A percentile compares a stretch with the other conserved stretches of the same genome.
Evolutionary conservation across 495 filamentous ascomycete species (phyloP).

Genomic region (Xeromyces bisporus): DNA sequence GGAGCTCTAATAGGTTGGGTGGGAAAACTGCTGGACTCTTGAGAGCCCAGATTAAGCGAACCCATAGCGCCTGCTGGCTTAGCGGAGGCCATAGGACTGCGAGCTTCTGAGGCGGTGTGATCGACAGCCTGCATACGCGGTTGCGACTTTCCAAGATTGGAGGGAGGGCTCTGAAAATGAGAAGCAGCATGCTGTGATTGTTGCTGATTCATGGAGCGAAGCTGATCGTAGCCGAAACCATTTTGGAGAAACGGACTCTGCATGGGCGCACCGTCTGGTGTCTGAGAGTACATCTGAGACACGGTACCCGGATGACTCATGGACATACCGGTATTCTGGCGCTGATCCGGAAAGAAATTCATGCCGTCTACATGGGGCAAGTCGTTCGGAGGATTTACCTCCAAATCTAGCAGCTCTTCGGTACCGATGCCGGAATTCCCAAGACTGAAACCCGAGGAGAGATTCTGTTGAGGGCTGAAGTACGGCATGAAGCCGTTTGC

Average conservation of each 20-base stretch:
- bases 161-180: slow-evolving; percentile 31
- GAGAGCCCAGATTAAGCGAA: slow-evolving; percentile 40
- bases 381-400: slow-evolving; percentile 31
- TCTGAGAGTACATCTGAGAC: slow-evolving; percentile 64
- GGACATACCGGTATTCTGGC: slow-evolving; percentile 23
- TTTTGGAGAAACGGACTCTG: slow-evolving; percentile 66
- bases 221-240: slow-evolving; percentile 56
- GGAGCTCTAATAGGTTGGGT: slow-evolving; percentile 55
- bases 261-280: slow-evolving; percentile 73
- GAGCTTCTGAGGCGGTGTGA: slow-evolving; percentile 48
- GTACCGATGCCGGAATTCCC: slow-evolving; percentile 38
- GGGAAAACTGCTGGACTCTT: slow-evolving; percentile 51
- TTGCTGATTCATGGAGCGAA: slow-evolving; percentile 39
- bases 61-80: slow-evolving; percentile 52
- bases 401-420: slow-evolving; percentile 35
- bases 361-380: slow-evolving; percentile 20
- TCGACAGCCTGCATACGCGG: slow-evolving; percentile 47
- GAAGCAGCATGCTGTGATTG: slow-evolving; percentile 31
- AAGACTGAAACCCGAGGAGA: slow-evolving; percentile 35
- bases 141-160: slow-evolving; percentile 36
- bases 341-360: slow-evolving; percentile 31
- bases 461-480: slow-evolving; percentile 33
- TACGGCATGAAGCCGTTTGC: slow-evolving; percentile 34
- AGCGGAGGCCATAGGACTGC: slow-evolving; percentile 68
- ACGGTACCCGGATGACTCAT: slow-evolving; percentile 38